Conservation (phyloP, 1,139 yeast species). For the Debaryomyces sp. region DNA sequence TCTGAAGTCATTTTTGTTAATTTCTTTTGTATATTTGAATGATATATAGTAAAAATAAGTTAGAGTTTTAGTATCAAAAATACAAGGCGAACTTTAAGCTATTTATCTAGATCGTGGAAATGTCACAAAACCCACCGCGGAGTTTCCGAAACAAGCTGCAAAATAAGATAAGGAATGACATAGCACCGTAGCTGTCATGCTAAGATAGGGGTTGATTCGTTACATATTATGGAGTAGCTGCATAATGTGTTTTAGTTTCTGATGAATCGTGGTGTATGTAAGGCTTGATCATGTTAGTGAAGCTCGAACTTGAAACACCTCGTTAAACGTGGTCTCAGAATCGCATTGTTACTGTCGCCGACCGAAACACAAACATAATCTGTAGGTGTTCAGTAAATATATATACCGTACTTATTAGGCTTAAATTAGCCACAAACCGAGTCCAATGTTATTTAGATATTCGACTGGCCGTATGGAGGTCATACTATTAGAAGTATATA, state of each 20-base stretch:
- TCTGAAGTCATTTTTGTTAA: conserved; percentile 9
- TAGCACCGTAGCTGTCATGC: neutral
- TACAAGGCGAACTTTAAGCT: neutral
- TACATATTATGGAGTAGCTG: neutral
- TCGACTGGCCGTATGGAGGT: too few relatives aligned
- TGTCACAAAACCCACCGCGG: conserved; percentile 3
- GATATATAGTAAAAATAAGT: neutral
- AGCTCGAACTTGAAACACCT: neutral
- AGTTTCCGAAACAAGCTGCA: conserved; percentile 1
- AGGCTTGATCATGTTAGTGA: neutral
- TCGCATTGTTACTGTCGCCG: neutral
- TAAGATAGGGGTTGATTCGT: neutral
- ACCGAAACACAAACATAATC: neutral
- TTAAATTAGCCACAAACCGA: too few relatives aligned
- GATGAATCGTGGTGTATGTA: neutral
- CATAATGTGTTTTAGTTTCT: neutral
- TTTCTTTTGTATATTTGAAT: neutral
- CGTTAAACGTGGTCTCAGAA: neutral
- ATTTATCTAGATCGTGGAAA: neutral
- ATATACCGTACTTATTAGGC: too few relatives aligned
- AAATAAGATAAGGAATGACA: conserved; percentile 2
- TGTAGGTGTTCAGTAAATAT: neutral
- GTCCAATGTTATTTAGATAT: too few relatives aligned
- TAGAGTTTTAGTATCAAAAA: neutral
- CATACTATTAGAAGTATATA: too few relatives aligned